Percentiles rank a stretch among this genome's conserved stretches.
phyloP scores from a whole-genome alignment of 2,329 filamentous ascomycete genomes.

The Apiospora hydei region DNA sequence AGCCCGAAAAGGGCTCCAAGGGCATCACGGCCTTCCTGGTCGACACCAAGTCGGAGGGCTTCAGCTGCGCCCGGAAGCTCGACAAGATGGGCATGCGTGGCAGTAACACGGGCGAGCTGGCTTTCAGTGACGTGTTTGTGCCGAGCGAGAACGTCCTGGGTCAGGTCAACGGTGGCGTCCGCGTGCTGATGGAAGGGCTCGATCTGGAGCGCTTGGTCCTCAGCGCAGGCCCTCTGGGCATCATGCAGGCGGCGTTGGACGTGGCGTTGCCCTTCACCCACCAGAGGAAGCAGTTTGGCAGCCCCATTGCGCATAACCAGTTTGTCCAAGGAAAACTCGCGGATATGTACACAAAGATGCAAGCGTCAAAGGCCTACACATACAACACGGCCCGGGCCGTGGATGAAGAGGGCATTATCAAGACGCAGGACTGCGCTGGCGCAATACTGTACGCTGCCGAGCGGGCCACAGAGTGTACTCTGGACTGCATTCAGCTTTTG shows the following conservation, averaged over 20 bases:
- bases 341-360: constrained; percentile 96
- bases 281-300: constrained; percentile 85
- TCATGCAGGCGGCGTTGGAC: constrained; percentile 94
- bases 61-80: constrained; percentile 87
- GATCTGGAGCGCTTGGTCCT: constrained; percentile 94
- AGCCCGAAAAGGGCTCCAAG: constrained; percentile 79
- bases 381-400: constrained; percentile 82
- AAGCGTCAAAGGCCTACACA: constrained; percentile 85
- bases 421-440: constrained; percentile 92
- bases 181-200: constrained; percentile 93
- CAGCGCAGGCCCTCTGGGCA: constrained; percentile 85
- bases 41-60: constrained; percentile 74
- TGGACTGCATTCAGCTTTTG: constrained; percentile 90
- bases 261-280: constrained; percentile 87
- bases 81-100: constrained; percentile 99
- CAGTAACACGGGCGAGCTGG: constrained; percentile 92
- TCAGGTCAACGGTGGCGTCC: constrained; percentile 79
- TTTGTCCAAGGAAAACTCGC: constrained; percentile 91
- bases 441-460: constrained; percentile 94
- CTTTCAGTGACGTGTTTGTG: constrained; percentile 91
- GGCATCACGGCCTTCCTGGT: constrained; percentile 97
- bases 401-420: constrained; percentile 76
- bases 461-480: constrained; percentile 82
- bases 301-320: constrained; percentile 89
- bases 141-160: constrained; percentile 84